These are phyloP conservation scores for Chaetomiaceae sp. DNA, from an alignment of 2,329 filamentous ascomycete species.

Conservation along the genomic window DNA sequence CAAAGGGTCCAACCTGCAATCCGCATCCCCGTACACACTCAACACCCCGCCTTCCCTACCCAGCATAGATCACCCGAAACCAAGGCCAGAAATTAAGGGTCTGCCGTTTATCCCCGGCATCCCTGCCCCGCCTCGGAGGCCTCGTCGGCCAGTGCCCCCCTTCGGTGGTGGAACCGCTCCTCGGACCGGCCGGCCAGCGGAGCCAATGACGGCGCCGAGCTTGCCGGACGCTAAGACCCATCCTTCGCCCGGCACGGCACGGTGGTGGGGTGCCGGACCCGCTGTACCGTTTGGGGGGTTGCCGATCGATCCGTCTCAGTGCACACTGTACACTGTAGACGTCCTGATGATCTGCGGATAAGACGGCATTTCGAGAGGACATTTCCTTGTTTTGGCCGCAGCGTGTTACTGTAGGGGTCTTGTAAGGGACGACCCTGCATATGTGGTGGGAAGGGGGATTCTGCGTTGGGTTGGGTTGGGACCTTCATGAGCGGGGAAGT, in stretches of 20 bases:
- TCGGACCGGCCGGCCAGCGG: not conserved
- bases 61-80: too few relatives aligned
- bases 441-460: not conserved
- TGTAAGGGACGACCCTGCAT: not conserved
- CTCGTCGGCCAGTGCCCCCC: not conserved
- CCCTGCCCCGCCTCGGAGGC: not conserved
- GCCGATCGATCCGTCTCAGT: not conserved
- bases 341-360: not conserved
- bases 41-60: too few relatives aligned
- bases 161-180: not conserved
- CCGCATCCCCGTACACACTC: too few relatives aligned
- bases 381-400: not conserved
- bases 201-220: not conserved
- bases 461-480: too few relatives aligned
- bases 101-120: too few relatives aligned
- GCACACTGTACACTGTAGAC: not conserved
- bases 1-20: not conserved
- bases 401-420: not conserved
- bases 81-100: too few relatives aligned
- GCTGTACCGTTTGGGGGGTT: conserved; percentile 4
- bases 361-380: conserved; percentile 1
- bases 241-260: not conserved
- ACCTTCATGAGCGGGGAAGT: too few relatives aligned
- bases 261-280: not conserved
- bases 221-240: conserved; percentile 1